Evolutionary conservation across 2,329 filamentous ascomycete species (phyloP).

Genomic region (Meredithiella fracta): DNA sequence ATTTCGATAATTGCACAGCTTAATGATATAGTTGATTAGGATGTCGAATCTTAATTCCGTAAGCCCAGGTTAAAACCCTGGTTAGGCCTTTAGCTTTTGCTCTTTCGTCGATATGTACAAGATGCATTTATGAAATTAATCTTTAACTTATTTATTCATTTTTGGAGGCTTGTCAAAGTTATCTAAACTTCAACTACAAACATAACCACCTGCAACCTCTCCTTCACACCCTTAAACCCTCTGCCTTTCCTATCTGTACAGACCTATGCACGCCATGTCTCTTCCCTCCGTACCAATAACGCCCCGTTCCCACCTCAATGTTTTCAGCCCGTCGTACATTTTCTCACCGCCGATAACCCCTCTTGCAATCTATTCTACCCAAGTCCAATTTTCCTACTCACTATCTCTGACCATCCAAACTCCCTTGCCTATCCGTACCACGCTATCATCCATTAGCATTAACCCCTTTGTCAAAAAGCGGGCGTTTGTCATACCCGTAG

Average conservation of each 20-base stretch:
- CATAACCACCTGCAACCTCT: too few species aligned
- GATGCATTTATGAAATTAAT: not conserved
- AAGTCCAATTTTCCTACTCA: too few species aligned
- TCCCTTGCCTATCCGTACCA: too few species aligned
- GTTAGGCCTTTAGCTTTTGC: not conserved
- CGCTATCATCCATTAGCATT: too few species aligned
- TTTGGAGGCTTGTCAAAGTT: too few species aligned
- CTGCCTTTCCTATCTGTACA: not conserved
- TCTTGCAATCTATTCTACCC: too few species aligned
- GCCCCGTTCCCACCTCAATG: not conserved
- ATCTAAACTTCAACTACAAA: too few species aligned
- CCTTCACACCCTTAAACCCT: too few species aligned
- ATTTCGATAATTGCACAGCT: not conserved
- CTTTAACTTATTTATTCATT: not conserved
- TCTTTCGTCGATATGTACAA: not conserved
- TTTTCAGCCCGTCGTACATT: not conserved
- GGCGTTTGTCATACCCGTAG: too few species aligned
- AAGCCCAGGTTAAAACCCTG: not conserved
- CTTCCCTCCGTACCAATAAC: not conserved
- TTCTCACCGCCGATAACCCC: too few species aligned
- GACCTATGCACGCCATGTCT: not conserved
- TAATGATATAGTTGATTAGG: not conserved
- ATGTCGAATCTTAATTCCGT: conserved; percentile 1
- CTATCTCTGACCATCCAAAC: too few species aligned
- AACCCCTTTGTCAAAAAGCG: too few species aligned